Conservation (phyloP, 2,329 filamentous ascomycete genomes). For the Tolypocladium tropicale region DNA sequence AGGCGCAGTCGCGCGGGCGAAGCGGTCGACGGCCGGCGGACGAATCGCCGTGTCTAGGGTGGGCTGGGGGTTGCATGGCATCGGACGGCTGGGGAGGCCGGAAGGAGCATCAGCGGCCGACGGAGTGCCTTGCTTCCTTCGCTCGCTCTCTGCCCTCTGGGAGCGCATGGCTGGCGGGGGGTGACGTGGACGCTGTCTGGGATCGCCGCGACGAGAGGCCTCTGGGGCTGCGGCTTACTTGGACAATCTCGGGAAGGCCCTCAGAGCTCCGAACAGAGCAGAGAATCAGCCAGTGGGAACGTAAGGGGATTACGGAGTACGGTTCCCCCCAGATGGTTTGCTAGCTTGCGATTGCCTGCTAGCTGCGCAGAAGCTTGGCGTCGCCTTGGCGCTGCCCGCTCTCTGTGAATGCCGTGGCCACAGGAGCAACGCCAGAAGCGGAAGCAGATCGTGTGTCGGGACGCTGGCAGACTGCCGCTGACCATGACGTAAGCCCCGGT, state of each 20-base stretch:
- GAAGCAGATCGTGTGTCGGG: conserved; percentile 1
- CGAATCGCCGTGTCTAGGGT: not conserved
- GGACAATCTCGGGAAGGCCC: not conserved
- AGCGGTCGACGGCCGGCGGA: not conserved
- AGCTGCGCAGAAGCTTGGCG: not conserved
- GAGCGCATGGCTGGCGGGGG: not conserved
- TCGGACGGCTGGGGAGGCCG: not conserved
- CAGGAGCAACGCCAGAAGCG: not conserved
- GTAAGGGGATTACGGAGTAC: too few species aligned
- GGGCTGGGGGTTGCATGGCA: not conserved
- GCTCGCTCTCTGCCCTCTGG: not conserved
- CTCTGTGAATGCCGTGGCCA: not conserved
- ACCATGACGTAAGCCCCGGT: not conserved
- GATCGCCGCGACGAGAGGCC: not conserved
- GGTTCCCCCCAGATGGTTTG: too few species aligned
- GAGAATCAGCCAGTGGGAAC: too few species aligned
- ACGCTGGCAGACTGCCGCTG: not conserved
- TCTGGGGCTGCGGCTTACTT: not conserved
- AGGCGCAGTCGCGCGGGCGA: too few species aligned
- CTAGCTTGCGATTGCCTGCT: not conserved
- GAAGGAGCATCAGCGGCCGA: too few species aligned
- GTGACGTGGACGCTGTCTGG: not conserved
- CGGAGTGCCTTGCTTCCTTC: too few species aligned
- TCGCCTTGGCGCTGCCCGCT: not conserved
- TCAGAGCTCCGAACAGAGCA: too few species aligned